Evolutionary conservation across 2,329 filamentous ascomycete species (phyloP).

Genomic region (Fusarium aywerte): DNA sequence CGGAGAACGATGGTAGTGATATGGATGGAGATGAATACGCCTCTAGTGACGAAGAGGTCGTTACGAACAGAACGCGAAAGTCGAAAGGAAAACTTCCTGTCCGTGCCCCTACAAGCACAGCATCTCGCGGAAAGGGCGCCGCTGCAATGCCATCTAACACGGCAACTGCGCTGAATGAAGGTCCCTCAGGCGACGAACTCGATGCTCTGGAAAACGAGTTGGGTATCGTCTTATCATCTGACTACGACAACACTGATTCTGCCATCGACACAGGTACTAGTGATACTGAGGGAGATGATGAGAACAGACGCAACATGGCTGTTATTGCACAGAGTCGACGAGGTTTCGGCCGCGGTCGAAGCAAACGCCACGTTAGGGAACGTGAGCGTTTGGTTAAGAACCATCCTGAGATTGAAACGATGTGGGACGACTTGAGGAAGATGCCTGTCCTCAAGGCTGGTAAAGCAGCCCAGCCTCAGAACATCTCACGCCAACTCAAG

Average conservation of each 20-base stretch:
- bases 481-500: constrained; percentile 86
- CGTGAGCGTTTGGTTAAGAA: constrained; percentile 75
- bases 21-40: constrained; percentile 24
- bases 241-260: not conserved
- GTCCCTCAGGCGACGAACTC: constrained; percentile 10
- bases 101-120: not conserved
- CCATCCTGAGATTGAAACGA: constrained; percentile 82
- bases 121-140: not conserved
- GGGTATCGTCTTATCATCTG: not conserved
- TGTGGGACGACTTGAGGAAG: constrained; percentile 82
- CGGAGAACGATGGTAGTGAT: constrained; percentile 36
- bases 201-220: constrained; percentile 1
- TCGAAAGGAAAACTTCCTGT: constrained; percentile 11
- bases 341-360: constrained; percentile 47
- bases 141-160: not conserved
- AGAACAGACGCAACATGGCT: constrained; percentile 11
- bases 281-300: constrained; percentile 35
- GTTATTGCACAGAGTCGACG: constrained; percentile 48
- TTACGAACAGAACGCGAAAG: constrained; percentile 33
- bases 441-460: constrained; percentile 72
- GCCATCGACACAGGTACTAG: constrained; percentile 22
- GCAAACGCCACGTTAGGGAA: constrained; percentile 55
- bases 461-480: constrained; percentile 63
- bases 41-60: constrained; percentile 48
- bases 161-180: not conserved